Conservation (phyloP, 2,329 filamentous ascomycete genomes). For the Fusarium keratoplasticum region DNA sequence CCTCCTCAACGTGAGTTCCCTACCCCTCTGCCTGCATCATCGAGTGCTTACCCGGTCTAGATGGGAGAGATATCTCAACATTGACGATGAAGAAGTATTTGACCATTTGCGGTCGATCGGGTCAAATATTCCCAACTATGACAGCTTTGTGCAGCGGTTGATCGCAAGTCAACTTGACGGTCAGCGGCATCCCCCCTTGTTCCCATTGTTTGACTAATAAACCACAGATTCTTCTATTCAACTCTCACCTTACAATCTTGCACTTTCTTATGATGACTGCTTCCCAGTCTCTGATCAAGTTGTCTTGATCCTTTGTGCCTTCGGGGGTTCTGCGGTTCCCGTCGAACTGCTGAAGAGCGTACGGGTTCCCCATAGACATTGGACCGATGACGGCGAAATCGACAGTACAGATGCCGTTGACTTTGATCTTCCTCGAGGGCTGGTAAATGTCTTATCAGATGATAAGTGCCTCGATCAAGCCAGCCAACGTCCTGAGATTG, state of each 20-base stretch:
- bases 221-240: conserved; percentile 16
- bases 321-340: conserved; percentile 40
- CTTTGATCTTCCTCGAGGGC: conserved; percentile 39
- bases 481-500: conserved; percentile 21
- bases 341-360: conserved; percentile 39
- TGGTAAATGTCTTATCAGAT: conserved; percentile 33
- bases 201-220: not conserved
- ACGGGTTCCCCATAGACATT: conserved; percentile 36
- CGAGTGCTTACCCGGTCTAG: conserved; percentile 23
- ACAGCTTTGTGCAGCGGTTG: conserved; percentile 39
- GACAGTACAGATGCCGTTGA: conserved; percentile 30
- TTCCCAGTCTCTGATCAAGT: conserved; percentile 42
- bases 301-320: conserved; percentile 38
- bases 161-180: conserved; percentile 37
- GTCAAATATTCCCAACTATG: conserved; percentile 22
- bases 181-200: not conserved
- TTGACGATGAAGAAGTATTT: conserved; percentile 49
- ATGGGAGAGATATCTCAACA: conserved; percentile 50
- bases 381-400: conserved; percentile 45
- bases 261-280: conserved; percentile 41
- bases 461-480: conserved; percentile 18
- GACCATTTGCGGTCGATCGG: conserved; percentile 41
- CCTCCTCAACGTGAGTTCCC: conserved; percentile 48
- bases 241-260: conserved; percentile 40
- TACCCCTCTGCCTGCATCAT: accelerated